Evolutionary conservation across 1,284 basidiomycete genomes (phyloP).

Genomic region (Volvariella surrecta): DNA sequence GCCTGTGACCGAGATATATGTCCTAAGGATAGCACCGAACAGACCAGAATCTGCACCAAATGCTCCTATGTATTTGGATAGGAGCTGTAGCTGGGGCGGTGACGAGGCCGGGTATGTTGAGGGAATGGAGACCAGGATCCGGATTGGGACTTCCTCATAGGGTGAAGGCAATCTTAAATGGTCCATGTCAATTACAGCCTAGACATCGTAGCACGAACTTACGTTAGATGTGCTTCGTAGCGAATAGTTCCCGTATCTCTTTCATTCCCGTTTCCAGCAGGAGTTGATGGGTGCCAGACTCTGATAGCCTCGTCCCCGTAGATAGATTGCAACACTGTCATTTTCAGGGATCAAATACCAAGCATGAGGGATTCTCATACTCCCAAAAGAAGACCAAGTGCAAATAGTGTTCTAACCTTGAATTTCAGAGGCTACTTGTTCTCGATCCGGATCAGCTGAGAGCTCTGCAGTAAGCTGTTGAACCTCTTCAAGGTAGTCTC

Average conservation of each 20-base stretch:
- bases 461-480: constrained; percentile 39
- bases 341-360: background rate
- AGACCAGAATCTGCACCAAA: constrained; percentile 65
- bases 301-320: constrained; percentile 65
- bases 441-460: constrained; percentile 38
- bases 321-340: constrained; percentile 70
- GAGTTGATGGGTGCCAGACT: constrained; percentile 34
- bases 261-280: constrained; percentile 10
- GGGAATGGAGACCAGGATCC: constrained; percentile 69
- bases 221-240: constrained; percentile 46
- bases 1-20: constrained; percentile 72
- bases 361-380: constrained; percentile 4
- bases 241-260: constrained; percentile 34
- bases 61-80: constrained; percentile 80
- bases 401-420: constrained; percentile 37
- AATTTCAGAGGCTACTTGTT: constrained; percentile 56
- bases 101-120: constrained; percentile 61
- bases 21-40: constrained; percentile 74
- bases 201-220: constrained; percentile 9
- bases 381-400: background rate
- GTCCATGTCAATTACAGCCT: background rate
- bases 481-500: constrained; percentile 24
- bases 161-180: constrained; percentile 42
- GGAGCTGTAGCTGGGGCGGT: constrained; percentile 77
- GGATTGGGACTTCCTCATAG: constrained; percentile 48